phyloP scores from a whole-genome alignment of 805 yeast species.

The Zygoascus ofunaensis region DNA sequence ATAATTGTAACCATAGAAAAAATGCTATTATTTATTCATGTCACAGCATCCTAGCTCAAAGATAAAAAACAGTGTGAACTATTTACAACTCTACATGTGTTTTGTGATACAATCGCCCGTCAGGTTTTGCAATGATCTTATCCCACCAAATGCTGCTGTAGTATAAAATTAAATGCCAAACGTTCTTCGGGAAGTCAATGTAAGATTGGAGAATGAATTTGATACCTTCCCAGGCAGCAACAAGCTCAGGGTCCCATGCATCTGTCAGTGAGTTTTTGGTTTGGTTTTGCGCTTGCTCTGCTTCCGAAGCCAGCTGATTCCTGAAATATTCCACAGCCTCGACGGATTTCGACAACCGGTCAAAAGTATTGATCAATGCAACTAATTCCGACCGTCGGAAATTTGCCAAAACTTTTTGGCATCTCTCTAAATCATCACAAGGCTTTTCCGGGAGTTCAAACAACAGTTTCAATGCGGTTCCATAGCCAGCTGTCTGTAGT shows the following conservation, averaged over 20 bases:
- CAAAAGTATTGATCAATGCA: conserved; percentile 86
- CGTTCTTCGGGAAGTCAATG: conserved; percentile 53
- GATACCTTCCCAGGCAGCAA: conserved; percentile 49
- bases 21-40: background rate
- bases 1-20: background rate
- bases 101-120: background rate
- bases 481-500: conserved; percentile 94
- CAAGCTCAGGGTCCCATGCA: conserved; percentile 43
- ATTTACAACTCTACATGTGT: background rate
- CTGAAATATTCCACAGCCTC: conserved; percentile 62
- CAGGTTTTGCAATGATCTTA: conserved; percentile 48
- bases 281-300: conserved; percentile 4
- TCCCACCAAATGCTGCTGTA: conserved; percentile 60
- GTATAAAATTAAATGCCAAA: conserved; percentile 43
- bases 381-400: conserved; percentile 77
- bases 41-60: too few species aligned
- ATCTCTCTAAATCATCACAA: conserved; percentile 33
- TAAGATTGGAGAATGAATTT: conserved; percentile 60
- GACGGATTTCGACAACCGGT: conserved; percentile 78
- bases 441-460: conserved; percentile 62
- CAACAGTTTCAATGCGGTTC: conserved; percentile 84
- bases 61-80: too few species aligned
- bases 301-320: conserved; percentile 9
- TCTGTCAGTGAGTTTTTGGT: conserved; percentile 21
- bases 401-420: conserved; percentile 42